A percentile compares a stretch with the other conserved stretches of the same genome.
phyloP scores from a whole-genome alignment of 805 yeast genomes.

The Saitoella complicata region DNA sequence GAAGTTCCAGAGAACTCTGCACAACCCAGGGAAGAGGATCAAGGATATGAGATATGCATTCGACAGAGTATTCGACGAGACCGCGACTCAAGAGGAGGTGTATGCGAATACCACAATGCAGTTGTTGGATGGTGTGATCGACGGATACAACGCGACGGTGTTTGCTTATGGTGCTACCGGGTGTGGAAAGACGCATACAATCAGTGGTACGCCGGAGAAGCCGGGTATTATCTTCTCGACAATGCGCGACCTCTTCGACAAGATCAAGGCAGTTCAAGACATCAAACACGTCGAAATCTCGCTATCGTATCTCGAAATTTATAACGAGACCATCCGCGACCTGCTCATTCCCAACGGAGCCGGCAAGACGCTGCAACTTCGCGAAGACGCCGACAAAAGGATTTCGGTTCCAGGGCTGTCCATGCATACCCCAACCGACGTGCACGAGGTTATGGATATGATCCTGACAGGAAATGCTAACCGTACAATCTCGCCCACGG shows the following conservation, averaged over 20 bases:
- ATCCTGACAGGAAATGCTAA: slow-evolving; percentile 29
- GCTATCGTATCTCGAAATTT: slow-evolving; percentile 57
- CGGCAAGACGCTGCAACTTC: slow-evolving; percentile 24
- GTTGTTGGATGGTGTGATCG: slow-evolving; percentile 2
- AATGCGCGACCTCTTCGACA: slow-evolving; percentile 31
- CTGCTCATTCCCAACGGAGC: slow-evolving; percentile 37
- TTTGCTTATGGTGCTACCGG: slow-evolving; percentile 4
- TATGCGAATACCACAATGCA: neutral
- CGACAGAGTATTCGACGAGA: slow-evolving; percentile 1
- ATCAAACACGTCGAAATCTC: slow-evolving; percentile 22
- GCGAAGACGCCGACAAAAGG: slow-evolving; percentile 48
- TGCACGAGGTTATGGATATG: slow-evolving; percentile 30
- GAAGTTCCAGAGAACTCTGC: neutral
- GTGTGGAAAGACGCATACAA: slow-evolving; percentile 3
- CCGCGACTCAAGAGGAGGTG: slow-evolving; percentile 2
- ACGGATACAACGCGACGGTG: slow-evolving; percentile 3
- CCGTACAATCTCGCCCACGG: slow-evolving; percentile 73
- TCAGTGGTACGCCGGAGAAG: slow-evolving; percentile 23
- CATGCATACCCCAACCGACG: slow-evolving; percentile 35
- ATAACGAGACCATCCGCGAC: slow-evolving; percentile 79
- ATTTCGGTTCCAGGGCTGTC: slow-evolving; percentile 34
- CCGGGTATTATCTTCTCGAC: slow-evolving; percentile 48
- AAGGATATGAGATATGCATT: slow-evolving; percentile 2
- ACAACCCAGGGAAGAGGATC: neutral
- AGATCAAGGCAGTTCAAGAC: slow-evolving; percentile 22